phyloP scores from a whole-genome alignment of 768 basidiomycete species.

The Russula lepida region DNA sequence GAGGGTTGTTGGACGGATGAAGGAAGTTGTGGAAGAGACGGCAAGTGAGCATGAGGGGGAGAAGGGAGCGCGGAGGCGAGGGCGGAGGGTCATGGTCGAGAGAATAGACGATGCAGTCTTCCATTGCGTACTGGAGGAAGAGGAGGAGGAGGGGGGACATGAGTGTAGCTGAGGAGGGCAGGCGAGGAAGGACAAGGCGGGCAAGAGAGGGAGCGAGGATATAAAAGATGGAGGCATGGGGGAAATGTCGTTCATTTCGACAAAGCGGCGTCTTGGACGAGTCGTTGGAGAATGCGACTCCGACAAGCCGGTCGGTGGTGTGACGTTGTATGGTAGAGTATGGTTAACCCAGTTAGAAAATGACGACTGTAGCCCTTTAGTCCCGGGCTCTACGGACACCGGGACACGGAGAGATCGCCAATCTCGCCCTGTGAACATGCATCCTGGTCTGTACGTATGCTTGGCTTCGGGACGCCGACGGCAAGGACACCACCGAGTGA shows the following conservation, averaged over 20 bases:
- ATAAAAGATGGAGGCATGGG: slow-evolving; percentile 12
- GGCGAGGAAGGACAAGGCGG: not conserved
- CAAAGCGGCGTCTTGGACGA: slow-evolving; percentile 18
- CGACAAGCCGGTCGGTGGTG: slow-evolving; percentile 18
- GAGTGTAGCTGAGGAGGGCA: not conserved
- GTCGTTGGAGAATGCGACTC: slow-evolving; percentile 15
- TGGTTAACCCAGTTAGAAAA: slow-evolving; percentile 7
- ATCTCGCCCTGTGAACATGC: not conserved
- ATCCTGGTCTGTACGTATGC: not conserved
- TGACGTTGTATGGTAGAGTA: slow-evolving; percentile 12
- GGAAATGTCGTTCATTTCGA: slow-evolving; percentile 16
- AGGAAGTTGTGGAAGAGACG: slow-evolving; percentile 42
- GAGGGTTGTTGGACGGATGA: slow-evolving; percentile 45
- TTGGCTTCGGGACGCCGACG: slow-evolving; percentile 15
- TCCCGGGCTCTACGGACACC: slow-evolving; percentile 13
- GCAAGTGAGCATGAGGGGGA: slow-evolving; percentile 46
- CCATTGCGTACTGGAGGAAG: slow-evolving; percentile 52
- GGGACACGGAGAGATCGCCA: slow-evolving; percentile 12
- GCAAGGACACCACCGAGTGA: not conserved
- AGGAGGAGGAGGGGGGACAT: slow-evolving; percentile 15
- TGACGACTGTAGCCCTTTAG: slow-evolving; percentile 17
- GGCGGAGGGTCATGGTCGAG: slow-evolving; percentile 40
- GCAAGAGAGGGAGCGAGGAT: slow-evolving; percentile 5
- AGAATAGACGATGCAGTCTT: slow-evolving; percentile 62
- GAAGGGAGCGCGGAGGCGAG: slow-evolving; percentile 45